These are phyloP conservation scores for Heimioporus retisporus DNA, from an alignment of 1,284 basidiomycete genomes.

Conservation along the genomic window DNA sequence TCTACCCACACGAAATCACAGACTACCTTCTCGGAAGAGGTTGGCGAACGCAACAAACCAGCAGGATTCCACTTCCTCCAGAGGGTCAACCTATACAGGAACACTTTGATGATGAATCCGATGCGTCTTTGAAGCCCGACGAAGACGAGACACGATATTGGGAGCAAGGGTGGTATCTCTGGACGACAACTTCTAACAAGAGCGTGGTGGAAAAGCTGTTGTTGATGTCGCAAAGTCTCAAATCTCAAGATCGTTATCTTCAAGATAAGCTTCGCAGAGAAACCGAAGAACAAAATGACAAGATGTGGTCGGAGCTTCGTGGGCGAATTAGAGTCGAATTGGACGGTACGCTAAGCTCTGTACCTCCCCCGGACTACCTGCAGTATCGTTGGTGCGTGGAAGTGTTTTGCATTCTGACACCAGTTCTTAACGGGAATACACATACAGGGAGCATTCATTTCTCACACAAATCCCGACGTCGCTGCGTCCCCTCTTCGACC, in stretches of 20 bases:
- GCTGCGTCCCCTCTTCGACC: constrained; percentile 52
- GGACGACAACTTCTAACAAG: constrained; percentile 66
- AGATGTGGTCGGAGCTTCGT: constrained; percentile 33
- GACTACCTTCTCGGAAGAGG: constrained; percentile 56
- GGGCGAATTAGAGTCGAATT: constrained; percentile 37
- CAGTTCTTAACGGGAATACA: constrained; percentile 14
- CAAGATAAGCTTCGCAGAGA: constrained; percentile 30
- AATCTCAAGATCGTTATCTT: constrained; percentile 54
- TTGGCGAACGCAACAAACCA: constrained; percentile 31
- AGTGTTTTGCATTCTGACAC: background rate
- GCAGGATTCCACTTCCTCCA: constrained; percentile 62
- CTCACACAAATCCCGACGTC: constrained; percentile 48
- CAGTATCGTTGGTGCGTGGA: constrained; percentile 37
- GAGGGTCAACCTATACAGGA: constrained; percentile 63
- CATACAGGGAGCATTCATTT: constrained; percentile 40
- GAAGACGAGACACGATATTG: constrained; percentile 62
- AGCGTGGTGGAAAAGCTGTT: constrained; percentile 66
- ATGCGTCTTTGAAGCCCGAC: constrained; percentile 38
- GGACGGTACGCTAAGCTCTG: constrained; percentile 39
- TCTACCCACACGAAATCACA: constrained; percentile 78
- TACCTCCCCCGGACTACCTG: constrained; percentile 29
- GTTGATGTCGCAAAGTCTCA: constrained; percentile 67
- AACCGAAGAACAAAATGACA: constrained; percentile 26
- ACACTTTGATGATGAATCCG: constrained; percentile 43
- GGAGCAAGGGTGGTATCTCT: constrained; percentile 82